A percentile compares a stretch with the other conserved stretches of the same genome.
Conservation (phyloP, 1,284 basidiomycete genomes). For the Apiotrichum gamsii region DNA sequence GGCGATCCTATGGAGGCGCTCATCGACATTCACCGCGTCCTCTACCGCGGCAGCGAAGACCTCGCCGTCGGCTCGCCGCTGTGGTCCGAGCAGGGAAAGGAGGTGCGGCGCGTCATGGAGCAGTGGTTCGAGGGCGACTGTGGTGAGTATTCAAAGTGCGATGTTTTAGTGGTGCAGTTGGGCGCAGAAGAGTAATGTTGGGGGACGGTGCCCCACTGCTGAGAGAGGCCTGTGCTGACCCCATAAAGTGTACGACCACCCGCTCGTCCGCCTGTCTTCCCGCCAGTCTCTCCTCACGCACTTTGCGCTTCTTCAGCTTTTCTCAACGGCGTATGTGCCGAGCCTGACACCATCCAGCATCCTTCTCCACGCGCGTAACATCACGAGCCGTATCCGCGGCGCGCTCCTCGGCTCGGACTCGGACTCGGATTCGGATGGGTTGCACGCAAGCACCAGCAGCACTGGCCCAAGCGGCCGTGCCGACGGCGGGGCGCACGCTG, state of each 20-base stretch:
- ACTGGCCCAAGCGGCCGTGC: not conserved
- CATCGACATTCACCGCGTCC: conserved; percentile 39
- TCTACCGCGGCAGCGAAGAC: conserved; percentile 38
- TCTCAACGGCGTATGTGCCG: conserved; percentile 29
- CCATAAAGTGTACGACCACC: conserved; percentile 38
- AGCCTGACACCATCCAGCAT: conserved; percentile 23
- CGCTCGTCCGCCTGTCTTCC: conserved; percentile 28
- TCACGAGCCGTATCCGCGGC: conserved; percentile 15
- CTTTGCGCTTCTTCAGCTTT: conserved; percentile 33
- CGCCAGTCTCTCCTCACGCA: conserved; percentile 32
- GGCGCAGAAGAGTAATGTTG: no score
- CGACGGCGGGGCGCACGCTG: no score
- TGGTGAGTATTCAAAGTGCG: conserved; percentile 21
- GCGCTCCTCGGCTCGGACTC: conserved; percentile 14
- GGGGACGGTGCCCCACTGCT: no score
- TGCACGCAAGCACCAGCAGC: no score
- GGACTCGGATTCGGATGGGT: conserved; percentile 1
- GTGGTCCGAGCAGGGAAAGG: conserved; percentile 27
- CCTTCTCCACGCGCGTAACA: conserved; percentile 20
- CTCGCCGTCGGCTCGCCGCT: conserved; percentile 1
- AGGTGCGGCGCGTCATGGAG: conserved; percentile 33
- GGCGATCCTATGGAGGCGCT: conserved; percentile 33
- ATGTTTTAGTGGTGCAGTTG: no score
- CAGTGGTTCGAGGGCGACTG: conserved; percentile 41
- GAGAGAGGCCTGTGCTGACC: conserved; percentile 9